Percentiles rank a stretch among this genome's conserved stretches.
These are phyloP conservation scores for Solanum acaule DNA, from an alignment of 257 asterid species.

Conservation along the genomic window DNA sequence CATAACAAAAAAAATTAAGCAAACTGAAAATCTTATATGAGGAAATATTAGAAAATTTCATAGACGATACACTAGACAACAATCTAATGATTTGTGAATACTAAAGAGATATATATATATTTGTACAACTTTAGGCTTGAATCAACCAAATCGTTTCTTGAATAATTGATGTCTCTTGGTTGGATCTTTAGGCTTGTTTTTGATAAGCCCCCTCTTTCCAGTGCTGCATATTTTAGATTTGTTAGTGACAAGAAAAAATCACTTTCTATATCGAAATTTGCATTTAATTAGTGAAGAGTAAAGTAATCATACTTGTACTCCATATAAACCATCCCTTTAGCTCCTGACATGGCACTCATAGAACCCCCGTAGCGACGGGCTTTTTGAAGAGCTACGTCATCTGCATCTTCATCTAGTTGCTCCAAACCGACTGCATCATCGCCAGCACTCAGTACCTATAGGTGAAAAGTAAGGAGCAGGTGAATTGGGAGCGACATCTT, in stretches of 20 bases:
- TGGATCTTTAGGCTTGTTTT: conserved; percentile 88
- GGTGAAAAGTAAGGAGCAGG: background rate
- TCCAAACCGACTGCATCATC: conserved; percentile 88
- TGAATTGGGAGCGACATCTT: background rate
- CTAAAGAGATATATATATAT: background rate
- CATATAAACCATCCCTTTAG: conserved; percentile 87
- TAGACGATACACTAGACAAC: too few species aligned
- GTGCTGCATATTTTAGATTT: conserved; percentile 19
- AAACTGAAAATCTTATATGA: too few species aligned
- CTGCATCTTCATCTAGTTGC: conserved; percentile 95
- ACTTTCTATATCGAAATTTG: background rate
- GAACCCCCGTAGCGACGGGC: conserved; percentile 71
- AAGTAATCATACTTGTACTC: conserved; percentile 49
- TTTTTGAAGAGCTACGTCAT: conserved; percentile 80
- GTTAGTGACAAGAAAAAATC: background rate
- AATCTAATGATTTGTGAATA: too few species aligned
- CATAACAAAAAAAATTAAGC: too few species aligned
- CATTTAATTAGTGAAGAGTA: background rate
- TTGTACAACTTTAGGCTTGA: background rate
- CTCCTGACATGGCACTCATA: conserved; percentile 93
- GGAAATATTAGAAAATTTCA: too few species aligned
- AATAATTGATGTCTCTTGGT: conserved; percentile 70
- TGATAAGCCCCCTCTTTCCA: conserved; percentile 42
- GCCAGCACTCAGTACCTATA: conserved; percentile 81
- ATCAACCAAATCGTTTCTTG: conserved; percentile 74